A percentile compares a stretch with the other conserved stretches of the same genome.
These are phyloP conservation scores for Picea glauca DNA, from an alignment of 75 land plant genomes.

Conservation along the genomic window DNA sequence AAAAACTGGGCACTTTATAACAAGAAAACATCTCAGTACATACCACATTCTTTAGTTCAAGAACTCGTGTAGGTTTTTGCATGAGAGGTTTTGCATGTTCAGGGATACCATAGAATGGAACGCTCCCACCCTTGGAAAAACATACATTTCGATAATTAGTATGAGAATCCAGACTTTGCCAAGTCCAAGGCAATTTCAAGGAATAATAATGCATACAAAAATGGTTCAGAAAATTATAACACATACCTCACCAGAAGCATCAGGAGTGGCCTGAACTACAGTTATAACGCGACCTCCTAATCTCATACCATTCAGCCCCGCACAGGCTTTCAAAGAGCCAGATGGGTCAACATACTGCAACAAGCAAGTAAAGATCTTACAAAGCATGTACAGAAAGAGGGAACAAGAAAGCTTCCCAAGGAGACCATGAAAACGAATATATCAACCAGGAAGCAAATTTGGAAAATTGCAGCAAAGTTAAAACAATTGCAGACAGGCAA, in stretches of 20 bases:
- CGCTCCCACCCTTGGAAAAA: conserved; percentile 28
- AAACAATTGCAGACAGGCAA: neutral
- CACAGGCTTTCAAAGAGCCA: conserved; percentile 79
- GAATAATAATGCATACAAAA: neutral
- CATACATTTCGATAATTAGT: neutral
- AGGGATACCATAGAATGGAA: conserved; percentile 69
- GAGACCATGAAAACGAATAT: neutral
- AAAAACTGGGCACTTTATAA: neutral
- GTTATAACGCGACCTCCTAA: conserved; percentile 69
- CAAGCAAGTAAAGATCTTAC: neutral
- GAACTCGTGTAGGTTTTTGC: conserved; percentile 58
- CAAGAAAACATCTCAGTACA: neutral
- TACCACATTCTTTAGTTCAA: conserved; percentile 88
- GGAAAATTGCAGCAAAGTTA: neutral
- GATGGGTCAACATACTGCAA: conserved; percentile 81
- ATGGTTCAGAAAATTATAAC: neutral
- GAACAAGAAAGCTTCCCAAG: neutral
- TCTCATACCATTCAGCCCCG: conserved; percentile 90
- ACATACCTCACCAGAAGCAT: conserved; percentile 42
- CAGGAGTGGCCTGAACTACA: conserved; percentile 66
- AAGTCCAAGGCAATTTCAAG: neutral
- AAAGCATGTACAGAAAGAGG: neutral
- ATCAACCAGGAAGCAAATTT: neutral
- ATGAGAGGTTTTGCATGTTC: conserved; percentile 72
- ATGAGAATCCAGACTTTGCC: neutral